Conservation (phyloP, 225 moss, liverwort and hornwort species). For the Sphagnum tenellum region DNA sequence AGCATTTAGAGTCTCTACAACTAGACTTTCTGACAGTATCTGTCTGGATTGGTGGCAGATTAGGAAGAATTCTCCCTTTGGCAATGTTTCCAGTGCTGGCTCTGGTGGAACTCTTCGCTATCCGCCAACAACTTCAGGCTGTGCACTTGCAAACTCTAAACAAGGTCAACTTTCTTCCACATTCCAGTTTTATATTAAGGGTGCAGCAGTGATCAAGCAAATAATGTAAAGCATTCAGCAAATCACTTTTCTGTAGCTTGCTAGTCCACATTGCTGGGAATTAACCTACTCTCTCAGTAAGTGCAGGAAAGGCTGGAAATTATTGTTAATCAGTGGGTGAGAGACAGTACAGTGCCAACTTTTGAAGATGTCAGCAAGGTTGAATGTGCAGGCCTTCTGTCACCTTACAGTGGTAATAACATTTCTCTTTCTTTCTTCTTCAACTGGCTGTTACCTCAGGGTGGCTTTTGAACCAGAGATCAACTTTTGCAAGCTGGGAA, state of each 20-base stretch:
- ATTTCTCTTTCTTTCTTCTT: neutral
- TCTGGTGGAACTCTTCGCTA: conserved; percentile 65
- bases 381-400: conserved; percentile 53
- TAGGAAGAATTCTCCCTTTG: conserved; percentile 44
- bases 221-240: too few relatives aligned
- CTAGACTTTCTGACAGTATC: neutral
- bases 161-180: conserved; percentile 43
- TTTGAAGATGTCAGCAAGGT: conserved; percentile 76
- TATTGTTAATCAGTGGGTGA: conserved; percentile 64
- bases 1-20: too few relatives aligned
- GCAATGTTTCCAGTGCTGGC: conserved; percentile 53
- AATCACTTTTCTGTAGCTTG: neutral
- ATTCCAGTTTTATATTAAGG: neutral
- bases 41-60: conserved; percentile 8
- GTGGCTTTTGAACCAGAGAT: too few relatives aligned
- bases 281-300: neutral
- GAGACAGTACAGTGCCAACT: conserved; percentile 47
- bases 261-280: neutral
- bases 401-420: conserved; percentile 27
- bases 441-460: neutral
- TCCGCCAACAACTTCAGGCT: conserved; percentile 74
- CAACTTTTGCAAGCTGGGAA: too few relatives aligned
- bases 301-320: conserved; percentile 82
- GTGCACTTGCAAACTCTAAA: conserved; percentile 85
- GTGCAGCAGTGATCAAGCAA: neutral